Conservation (phyloP, 148 eudicot genomes). For the Fallopia convolvulus region DNA sequence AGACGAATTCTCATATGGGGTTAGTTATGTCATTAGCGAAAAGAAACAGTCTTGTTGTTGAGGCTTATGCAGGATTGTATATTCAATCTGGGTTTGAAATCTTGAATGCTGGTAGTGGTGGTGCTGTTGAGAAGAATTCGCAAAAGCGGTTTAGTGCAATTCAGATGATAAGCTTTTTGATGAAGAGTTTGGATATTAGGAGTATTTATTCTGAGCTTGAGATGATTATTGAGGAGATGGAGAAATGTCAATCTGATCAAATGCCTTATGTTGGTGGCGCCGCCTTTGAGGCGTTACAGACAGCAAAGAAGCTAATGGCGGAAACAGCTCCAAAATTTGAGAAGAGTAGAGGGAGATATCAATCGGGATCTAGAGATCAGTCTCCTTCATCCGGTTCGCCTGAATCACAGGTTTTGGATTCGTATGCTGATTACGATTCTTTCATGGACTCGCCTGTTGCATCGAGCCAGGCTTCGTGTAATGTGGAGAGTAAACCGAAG, state of each 20-base stretch:
- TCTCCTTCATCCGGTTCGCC: conserved; percentile 64
- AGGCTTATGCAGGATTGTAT: conserved; percentile 76
- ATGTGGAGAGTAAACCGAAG: conserved; percentile 26
- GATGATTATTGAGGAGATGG: conserved; percentile 67
- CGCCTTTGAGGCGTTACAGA: conserved; percentile 80
- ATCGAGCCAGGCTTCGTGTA: conserved; percentile 32
- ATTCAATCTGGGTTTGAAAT: conserved; percentile 61
- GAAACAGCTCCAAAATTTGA: conserved; percentile 50
- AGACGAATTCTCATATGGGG: conserved; percentile 79
- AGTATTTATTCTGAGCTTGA: conserved; percentile 60
- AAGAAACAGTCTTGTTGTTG: conserved; percentile 61
- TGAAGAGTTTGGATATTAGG: conserved; percentile 81
- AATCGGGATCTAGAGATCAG: conserved; percentile 34
- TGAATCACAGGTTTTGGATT: conserved; percentile 65
- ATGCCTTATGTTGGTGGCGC: conserved; percentile 84
- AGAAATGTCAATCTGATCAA: conserved; percentile 71
- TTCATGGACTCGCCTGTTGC: conserved; percentile 57
- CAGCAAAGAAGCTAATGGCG: conserved; percentile 47
- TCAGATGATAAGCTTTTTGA: conserved; percentile 80
- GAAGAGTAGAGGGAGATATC: conserved; percentile 30
- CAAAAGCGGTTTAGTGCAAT: conserved; percentile 74
- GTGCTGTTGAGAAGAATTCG: conserved; percentile 51
- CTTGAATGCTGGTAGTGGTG: conserved; percentile 42
- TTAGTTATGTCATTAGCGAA: conserved; percentile 80
- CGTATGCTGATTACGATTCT: conserved; percentile 45